Conservation (phyloP, 2,329 filamentous ascomycete genomes). For the Clathrospora elynae region DNA sequence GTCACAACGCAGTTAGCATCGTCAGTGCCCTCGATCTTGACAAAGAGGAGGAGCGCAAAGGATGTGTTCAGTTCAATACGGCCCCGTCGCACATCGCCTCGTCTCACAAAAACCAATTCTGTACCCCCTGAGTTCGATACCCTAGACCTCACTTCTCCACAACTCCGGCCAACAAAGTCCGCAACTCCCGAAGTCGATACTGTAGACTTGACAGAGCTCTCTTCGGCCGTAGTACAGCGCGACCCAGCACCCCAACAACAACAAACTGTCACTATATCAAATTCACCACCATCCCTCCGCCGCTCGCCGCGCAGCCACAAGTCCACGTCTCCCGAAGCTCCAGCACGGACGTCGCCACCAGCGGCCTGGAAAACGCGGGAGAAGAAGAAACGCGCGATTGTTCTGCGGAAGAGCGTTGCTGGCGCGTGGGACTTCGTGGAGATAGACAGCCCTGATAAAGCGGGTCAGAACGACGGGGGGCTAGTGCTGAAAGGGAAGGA, state of each 20-base stretch:
- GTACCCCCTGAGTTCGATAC: slow-evolving; percentile 25
- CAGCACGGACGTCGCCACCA: slow-evolving; percentile 17
- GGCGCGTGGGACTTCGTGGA: slow-evolving; percentile 44
- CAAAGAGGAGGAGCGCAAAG: slow-evolving; percentile 10
- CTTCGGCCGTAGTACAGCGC: slow-evolving; percentile 15
- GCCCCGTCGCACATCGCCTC: slow-evolving; percentile 31
- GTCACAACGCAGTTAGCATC: slow-evolving; percentile 12
- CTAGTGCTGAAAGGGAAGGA: slow-evolving; percentile 29
- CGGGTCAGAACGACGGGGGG: neutral
- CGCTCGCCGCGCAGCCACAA: slow-evolving; percentile 31
- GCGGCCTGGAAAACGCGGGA: slow-evolving; percentile 39
- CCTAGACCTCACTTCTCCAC: slow-evolving; percentile 33
- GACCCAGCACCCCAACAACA: neutral
- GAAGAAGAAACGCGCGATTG: slow-evolving; percentile 40
- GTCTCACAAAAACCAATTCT: slow-evolving; percentile 24
- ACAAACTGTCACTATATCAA: neutral
- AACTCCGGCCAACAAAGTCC: neutral
- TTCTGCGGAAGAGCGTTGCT: slow-evolving; percentile 39
- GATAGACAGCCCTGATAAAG: slow-evolving; percentile 22
- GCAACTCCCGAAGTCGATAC: slow-evolving; percentile 22
- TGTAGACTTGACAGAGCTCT: slow-evolving; percentile 30
- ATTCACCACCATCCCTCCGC: slow-evolving; percentile 11
- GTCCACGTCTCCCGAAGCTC: slow-evolving; percentile 7
- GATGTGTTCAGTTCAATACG: slow-evolving; percentile 4
- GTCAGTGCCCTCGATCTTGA: slow-evolving; percentile 7